A percentile compares a stretch with the other conserved stretches of the same genome.
phyloP scores from a whole-genome alignment of 2,329 filamentous ascomycete species.

The Penicillium sp. region DNA sequence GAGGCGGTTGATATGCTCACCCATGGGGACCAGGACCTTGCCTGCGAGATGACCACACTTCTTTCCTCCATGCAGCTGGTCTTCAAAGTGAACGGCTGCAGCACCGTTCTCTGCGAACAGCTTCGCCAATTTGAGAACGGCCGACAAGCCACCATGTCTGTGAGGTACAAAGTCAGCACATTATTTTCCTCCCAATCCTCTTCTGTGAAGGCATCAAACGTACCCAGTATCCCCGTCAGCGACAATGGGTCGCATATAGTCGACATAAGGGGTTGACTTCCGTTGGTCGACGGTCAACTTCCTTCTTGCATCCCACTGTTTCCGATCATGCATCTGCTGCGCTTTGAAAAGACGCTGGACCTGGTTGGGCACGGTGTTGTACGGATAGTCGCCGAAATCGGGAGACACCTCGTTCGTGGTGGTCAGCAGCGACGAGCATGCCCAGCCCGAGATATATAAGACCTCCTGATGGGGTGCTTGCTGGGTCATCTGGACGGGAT shows the following conservation, averaged over 20 bases:
- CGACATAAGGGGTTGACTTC: slow-evolving; percentile 72
- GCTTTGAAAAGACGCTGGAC: slow-evolving; percentile 95
- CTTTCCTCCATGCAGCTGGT: slow-evolving; percentile 96
- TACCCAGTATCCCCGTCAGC: slow-evolving; percentile 90
- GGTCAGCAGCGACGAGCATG: slow-evolving; percentile 88
- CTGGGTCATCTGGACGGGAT: slow-evolving; percentile 99
- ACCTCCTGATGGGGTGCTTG: slow-evolving; percentile 95
- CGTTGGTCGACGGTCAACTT: slow-evolving; percentile 73
- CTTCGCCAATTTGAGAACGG: slow-evolving; percentile 93
- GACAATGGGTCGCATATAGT: slow-evolving; percentile 92
- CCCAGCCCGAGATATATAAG: slow-evolving; percentile 95
- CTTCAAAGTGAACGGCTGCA: slow-evolving; percentile 94
- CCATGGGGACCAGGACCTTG: slow-evolving; percentile 89
- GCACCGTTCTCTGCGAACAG: slow-evolving; percentile 96
- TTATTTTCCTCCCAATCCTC: not conserved
- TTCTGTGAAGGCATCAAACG: slow-evolving; percentile 13
- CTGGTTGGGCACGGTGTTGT: slow-evolving; percentile 98
- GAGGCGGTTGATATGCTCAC: slow-evolving; percentile 94
- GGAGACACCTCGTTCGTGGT: slow-evolving; percentile 95
- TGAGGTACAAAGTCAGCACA: slow-evolving; percentile 5
- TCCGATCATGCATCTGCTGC: slow-evolving; percentile 93
- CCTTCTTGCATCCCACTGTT: slow-evolving; percentile 82
- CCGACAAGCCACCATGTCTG: slow-evolving; percentile 83
- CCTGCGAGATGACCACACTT: slow-evolving; percentile 96
- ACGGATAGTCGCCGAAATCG: slow-evolving; percentile 97